Conservation (phyloP, 148 eudicot species). For the Rhododendron williamsianum region DNA sequence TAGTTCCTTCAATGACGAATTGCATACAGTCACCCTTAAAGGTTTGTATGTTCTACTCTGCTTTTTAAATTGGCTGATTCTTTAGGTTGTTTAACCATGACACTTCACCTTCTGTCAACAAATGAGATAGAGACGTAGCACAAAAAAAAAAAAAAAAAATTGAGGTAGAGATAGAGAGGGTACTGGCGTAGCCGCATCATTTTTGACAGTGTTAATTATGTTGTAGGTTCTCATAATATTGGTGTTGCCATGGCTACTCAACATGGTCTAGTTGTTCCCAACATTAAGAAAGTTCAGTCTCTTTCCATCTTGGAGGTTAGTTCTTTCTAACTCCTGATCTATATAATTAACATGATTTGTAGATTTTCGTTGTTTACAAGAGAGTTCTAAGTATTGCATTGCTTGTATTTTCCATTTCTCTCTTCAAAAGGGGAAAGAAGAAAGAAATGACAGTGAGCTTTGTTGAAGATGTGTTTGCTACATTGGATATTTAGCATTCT, state of each 20-base stretch:
- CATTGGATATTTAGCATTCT: not conserved
- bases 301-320: slow-evolving; percentile 82
- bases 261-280: slow-evolving; percentile 88
- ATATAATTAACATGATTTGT: not conserved
- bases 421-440: not conserved
- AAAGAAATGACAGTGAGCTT: not conserved
- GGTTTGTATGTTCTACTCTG: slow-evolving; percentile 33
- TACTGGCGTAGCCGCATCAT: not conserved
- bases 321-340: slow-evolving; percentile 7
- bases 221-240: slow-evolving; percentile 80
- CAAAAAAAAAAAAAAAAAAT: too few species aligned
- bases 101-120: not conserved
- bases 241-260: slow-evolving; percentile 99
- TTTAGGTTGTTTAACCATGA: not conserved
- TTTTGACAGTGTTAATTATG: not conserved
- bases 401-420: not conserved
- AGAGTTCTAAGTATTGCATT: not conserved
- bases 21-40: slow-evolving; percentile 61
- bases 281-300: slow-evolving; percentile 82
- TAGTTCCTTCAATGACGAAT: slow-evolving; percentile 72
- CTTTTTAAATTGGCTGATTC: not conserved
- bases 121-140: not conserved
- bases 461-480: not conserved
- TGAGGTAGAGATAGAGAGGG: not conserved
- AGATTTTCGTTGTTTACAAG: not conserved